Evolutionary conservation across 2,329 filamentous ascomycete species (phyloP).

Genomic region (Aureobasidium sp.): DNA sequence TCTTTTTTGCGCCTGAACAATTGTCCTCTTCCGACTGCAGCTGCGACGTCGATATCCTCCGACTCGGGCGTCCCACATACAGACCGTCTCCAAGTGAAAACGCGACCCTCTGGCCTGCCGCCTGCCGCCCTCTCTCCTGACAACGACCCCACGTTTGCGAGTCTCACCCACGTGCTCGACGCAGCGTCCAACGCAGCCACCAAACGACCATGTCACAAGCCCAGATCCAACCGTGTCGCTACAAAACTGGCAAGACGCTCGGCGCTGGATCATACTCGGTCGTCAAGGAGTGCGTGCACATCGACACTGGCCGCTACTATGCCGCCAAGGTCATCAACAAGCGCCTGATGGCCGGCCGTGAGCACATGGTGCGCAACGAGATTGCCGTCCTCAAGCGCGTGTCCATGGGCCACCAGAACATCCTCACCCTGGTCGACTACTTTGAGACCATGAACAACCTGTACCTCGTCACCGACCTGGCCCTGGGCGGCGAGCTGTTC

Average conservation of each 20-base stretch:
- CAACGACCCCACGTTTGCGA: neutral
- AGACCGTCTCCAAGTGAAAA: conserved; percentile 1
- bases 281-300: conserved; percentile 97
- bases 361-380: conserved; percentile 99
- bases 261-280: conserved; percentile 96
- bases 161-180: neutral
- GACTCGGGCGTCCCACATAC: no score
- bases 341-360: conserved; percentile 88
- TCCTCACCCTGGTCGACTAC: conserved; percentile 94
- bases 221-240: conserved; percentile 87
- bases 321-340: conserved; percentile 99
- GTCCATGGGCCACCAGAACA: conserved; percentile 99
- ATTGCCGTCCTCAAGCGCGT: conserved; percentile 95
- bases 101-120: neutral
- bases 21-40: no score
- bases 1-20: neutral
- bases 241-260: conserved; percentile 97
- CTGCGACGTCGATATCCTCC: no score
- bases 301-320: conserved; percentile 95
- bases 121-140: conserved; percentile 6
- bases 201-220: conserved; percentile 19
- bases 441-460: conserved; percentile 99
- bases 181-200: no score
- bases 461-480: conserved; percentile 94
- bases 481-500: conserved; percentile 91